Conservation (phyloP, 305 asterid species). For the Fraxinus latifolia region DNA sequence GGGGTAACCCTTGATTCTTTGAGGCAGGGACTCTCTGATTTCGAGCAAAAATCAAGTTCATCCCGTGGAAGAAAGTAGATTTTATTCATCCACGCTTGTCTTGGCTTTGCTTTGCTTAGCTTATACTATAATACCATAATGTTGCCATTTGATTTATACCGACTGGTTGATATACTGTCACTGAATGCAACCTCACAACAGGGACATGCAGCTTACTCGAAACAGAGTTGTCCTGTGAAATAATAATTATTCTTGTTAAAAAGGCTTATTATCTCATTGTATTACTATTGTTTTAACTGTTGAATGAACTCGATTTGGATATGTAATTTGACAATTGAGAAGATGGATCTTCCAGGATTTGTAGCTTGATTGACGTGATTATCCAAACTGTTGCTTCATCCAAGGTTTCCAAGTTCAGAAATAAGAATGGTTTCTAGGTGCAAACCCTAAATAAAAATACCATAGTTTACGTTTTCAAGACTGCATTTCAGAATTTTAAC, state of each 20-base stretch:
- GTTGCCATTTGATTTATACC: neutral
- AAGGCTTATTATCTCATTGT: neutral
- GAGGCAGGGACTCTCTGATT: conserved; percentile 59
- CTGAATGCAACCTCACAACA: neutral
- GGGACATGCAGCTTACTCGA: neutral
- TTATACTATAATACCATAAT: neutral
- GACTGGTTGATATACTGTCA: neutral
- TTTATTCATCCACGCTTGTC: neutral
- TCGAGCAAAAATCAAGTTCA: neutral
- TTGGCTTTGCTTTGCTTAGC: neutral
- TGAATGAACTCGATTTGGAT: neutral
- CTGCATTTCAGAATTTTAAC: neutral
- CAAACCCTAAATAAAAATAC: neutral
- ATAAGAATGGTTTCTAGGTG: neutral
- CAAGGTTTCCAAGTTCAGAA: neutral
- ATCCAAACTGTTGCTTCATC: neutral
- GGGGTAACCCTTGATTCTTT: conserved; percentile 74
- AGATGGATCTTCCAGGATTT: neutral
- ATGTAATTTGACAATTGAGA: neutral
- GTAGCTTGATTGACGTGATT: neutral
- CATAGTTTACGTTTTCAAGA: neutral
- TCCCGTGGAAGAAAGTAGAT: neutral
- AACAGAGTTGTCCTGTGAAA: neutral
- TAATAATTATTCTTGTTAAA: neutral
- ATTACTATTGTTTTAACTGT: neutral